Conservation (phyloP, 768 basidiomycete genomes). For the Thelephora ganbajun region DNA sequence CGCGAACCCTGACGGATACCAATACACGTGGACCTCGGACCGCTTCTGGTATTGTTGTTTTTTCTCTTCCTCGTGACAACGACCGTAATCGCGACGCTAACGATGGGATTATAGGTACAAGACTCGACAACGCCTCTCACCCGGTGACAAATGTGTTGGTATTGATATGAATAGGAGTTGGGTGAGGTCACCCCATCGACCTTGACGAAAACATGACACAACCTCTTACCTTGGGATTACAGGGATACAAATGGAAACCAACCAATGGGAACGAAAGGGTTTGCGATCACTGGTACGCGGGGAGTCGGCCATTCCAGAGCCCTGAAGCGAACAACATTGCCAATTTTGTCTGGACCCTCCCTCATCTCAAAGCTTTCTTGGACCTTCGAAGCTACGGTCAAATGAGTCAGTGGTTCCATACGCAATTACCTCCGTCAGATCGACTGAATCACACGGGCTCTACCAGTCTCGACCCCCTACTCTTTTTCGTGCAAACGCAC, state of each 20-base stretch:
- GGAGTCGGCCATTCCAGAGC: conserved; percentile 59
- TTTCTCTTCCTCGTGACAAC: background rate
- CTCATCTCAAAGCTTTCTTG: conserved; percentile 47
- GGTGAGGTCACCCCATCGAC: background rate
- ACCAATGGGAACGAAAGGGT: conserved; percentile 19
- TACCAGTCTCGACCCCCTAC: conserved; percentile 62
- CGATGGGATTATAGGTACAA: conserved; percentile 40
- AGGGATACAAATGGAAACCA: conserved; percentile 65
- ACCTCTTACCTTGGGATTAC: background rate
- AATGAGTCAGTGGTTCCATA: conserved; percentile 40
- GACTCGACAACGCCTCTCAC: conserved; percentile 43
- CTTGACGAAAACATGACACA: conserved; percentile 4
- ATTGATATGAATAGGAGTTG: conserved; percentile 65
- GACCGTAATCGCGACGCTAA: no score
- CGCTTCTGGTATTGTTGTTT: conserved; percentile 38
- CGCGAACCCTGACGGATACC: conserved; percentile 63
- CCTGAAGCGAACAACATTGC: conserved; percentile 66
- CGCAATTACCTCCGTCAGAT: background rate
- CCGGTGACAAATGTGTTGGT: conserved; percentile 41
- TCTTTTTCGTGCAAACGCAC: conserved; percentile 52
- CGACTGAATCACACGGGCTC: background rate
- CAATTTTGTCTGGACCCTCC: conserved; percentile 42
- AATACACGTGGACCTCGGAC: conserved; percentile 57
- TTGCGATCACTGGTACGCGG: conserved; percentile 72
- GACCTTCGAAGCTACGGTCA: conserved; percentile 78